These are phyloP conservation scores for Pythium phragmitis DNA, from an alignment of 352 stramenopile species.

Conservation along the genomic window DNA sequence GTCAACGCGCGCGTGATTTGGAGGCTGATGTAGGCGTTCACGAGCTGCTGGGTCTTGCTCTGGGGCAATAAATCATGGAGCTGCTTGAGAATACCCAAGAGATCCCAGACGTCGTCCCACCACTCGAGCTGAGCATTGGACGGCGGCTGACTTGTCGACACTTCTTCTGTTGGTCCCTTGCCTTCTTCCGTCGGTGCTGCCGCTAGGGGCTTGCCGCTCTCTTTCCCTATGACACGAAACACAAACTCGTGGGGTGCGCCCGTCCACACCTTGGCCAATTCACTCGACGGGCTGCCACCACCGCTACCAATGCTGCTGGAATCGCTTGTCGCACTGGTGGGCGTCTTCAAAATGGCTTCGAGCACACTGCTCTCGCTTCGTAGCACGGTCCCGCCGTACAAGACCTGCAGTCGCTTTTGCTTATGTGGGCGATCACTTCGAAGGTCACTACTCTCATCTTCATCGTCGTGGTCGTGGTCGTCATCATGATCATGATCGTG, in stretches of 20 bases:
- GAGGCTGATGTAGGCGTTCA: conserved; percentile 60
- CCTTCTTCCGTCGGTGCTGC: not conserved
- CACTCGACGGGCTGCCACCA: not conserved
- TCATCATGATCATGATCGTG: not conserved
- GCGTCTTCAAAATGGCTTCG: conserved; percentile 59
- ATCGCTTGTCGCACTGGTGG: not conserved
- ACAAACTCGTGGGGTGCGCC: conserved; percentile 52
- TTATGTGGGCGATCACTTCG: conserved; percentile 21
- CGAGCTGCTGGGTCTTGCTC: conserved; percentile 27
- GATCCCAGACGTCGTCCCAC: conserved; percentile 68
- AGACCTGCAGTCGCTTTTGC: conserved; percentile 33
- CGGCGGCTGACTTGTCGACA: not conserved
- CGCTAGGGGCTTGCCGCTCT: not conserved
- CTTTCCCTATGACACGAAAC: conserved; percentile 41
- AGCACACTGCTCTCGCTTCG: conserved; percentile 53
- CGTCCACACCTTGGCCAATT: conserved; percentile 37
- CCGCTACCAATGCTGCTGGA: not conserved
- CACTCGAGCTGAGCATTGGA: conserved; percentile 16
- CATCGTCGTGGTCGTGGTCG: conserved; percentile 5
- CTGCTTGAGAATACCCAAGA: conserved; percentile 47
- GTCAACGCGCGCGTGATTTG: conserved; percentile 58
- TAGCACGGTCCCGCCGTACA: conserved; percentile 39
- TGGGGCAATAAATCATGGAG: conserved; percentile 28
- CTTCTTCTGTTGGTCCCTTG: no score
- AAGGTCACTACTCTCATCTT: conserved; percentile 19